Base-by-base conservation (phyloP, 2,329 filamentous ascomycete genomes). In the Nothomitra cinnamomea region DNA sequence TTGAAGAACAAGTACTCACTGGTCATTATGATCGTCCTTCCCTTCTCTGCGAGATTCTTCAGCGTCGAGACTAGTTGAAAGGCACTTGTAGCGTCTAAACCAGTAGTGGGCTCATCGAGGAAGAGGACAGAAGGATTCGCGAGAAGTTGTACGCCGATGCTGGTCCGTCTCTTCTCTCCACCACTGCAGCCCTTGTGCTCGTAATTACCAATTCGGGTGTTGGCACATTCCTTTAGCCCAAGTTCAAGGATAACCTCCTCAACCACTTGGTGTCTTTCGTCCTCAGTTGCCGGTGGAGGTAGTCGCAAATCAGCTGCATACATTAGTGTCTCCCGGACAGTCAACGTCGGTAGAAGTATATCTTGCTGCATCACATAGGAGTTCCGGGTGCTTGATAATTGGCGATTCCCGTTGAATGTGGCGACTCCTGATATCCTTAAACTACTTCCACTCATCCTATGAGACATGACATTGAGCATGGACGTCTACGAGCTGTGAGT, bases 351-450 rank as follows among this genome's bases (percentile, higher is more conserved):
- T 0, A 87, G 70, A 1, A 89, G 69, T 13, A 87, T 74, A 61
- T 89, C 85, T 59, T 87, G 82, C 62, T 88, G 82, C 73, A 83
- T 84, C 19, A 85, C 83, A 69, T 87, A 85, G 51, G 81, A 76
- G 64, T 80, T 76, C 52, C 80, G 69, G 48, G 82, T 69, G 54
- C 69, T 70, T 56, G 65, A 60, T 57, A 64, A 51, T 56, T 77
- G 73, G 22, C 70, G 59, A 38, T 67, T 65, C 1, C 74, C 76
- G 61, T 86, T 87, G 66, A 85, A 87, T 0, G 72, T 75, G 0
- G 73, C 74, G 2, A 65, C 63, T 0, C 84, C 83, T 2, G 72
- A 67, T 15, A 68, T 66, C 21, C 67, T 64, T 12, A 74, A 65
- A 28, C 77, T 72, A 59, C 75, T 78, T n/a, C 70, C 68, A 10